Percentiles rank a stretch among this genome's conserved stretches.
phyloP scores from a whole-genome alignment of 2,329 filamentous ascomycete species.

The Venturiaceae sp. region DNA sequence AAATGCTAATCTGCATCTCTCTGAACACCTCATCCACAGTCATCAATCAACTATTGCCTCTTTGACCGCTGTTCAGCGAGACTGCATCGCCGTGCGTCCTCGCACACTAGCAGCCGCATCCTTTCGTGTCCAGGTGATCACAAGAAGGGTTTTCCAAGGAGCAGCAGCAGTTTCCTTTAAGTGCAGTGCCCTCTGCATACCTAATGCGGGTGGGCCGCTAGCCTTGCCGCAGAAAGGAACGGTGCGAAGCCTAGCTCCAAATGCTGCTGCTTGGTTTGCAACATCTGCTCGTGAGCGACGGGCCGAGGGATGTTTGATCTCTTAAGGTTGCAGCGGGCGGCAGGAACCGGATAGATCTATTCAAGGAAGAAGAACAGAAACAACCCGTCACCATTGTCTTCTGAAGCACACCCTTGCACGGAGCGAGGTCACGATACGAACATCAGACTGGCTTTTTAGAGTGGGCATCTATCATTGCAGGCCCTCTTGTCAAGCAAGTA shows the following conservation, averaged over 20 bases:
- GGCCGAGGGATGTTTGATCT: too few relatives aligned
- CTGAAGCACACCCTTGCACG: background rate
- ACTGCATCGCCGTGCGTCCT: background rate
- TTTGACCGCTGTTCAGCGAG: background rate
- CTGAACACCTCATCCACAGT: background rate
- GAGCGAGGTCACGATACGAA: background rate
- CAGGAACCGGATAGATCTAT: background rate
- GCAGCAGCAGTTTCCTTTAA: too few relatives aligned
- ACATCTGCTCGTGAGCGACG: too few relatives aligned
- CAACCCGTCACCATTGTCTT: background rate
- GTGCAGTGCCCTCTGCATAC: background rate
- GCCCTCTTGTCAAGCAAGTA: background rate
- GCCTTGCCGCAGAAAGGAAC: too few relatives aligned
- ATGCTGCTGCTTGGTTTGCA: too few relatives aligned
- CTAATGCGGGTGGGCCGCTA: background rate
- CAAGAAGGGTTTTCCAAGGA: background rate
- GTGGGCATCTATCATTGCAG: background rate
- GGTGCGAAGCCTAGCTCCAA: background rate
- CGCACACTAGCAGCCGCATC: too few relatives aligned
- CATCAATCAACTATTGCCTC: background rate
- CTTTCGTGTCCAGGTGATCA: background rate
- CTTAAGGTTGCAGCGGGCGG: background rate
- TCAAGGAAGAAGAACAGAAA: background rate
- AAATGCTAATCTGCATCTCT: background rate
- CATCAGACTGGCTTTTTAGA: background rate